Conservation (phyloP, 495 filamentous ascomycete genomes). For the Niebla homalea region DNA sequence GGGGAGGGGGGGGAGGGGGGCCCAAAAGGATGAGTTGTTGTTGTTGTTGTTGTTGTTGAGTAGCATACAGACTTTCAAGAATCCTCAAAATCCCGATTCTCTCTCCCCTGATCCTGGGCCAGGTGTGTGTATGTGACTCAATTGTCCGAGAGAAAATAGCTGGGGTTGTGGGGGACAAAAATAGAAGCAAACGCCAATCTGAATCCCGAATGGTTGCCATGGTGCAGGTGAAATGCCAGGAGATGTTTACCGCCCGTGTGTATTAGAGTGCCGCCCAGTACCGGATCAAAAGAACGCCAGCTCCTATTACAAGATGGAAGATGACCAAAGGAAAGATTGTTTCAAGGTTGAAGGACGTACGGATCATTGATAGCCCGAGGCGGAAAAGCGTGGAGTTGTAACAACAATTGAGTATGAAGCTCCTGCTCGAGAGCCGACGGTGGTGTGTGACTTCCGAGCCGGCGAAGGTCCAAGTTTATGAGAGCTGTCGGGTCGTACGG, state of each 20-base stretch:
- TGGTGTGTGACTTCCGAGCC: neutral
- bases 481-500: neutral
- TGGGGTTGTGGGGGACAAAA: too few relatives aligned
- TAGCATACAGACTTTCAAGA: too few relatives aligned
- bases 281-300: too few relatives aligned
- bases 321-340: neutral
- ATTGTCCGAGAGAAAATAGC: too few relatives aligned
- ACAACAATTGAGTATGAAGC: neutral
- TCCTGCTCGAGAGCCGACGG: neutral
- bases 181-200: too few relatives aligned
- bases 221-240: neutral
- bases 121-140: too few relatives aligned
- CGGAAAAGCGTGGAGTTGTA: neutral
- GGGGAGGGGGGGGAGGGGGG: too few relatives aligned
- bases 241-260: slow-evolving; percentile 3
- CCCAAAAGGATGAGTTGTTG: too few relatives aligned
- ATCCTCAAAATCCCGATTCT: too few relatives aligned
- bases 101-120: too few relatives aligned
- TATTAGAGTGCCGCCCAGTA: neutral
- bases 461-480: neutral
- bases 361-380: neutral
- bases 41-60: too few relatives aligned
- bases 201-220: too few relatives aligned
- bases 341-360: neutral
- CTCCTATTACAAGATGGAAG: neutral